Evolutionary conservation across 2,329 filamentous ascomycete species (phyloP).

Genomic region (Hymenoscyphus infarciens): DNA sequence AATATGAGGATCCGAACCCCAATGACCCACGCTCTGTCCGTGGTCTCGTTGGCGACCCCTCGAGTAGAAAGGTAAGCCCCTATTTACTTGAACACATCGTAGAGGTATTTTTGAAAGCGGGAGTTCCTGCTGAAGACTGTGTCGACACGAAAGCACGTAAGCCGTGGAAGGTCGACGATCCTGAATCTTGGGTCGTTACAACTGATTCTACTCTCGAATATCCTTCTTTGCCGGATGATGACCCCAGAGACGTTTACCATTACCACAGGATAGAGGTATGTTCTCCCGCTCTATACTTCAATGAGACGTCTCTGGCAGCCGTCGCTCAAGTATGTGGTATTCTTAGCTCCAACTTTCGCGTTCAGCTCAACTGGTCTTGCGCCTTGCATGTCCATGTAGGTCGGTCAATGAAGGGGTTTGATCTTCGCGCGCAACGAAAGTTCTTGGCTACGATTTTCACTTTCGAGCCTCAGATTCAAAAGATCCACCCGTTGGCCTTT

Average conservation of each 20-base stretch:
- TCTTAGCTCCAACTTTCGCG: not conserved
- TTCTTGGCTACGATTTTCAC: slow-evolving; percentile 6
- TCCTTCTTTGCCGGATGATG: not conserved
- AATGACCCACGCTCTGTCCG: not conserved
- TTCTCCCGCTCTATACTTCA: not conserved
- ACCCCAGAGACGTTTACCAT: not conserved
- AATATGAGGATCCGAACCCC: not conserved
- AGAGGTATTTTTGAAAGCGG: not conserved
- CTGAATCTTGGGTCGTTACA: not conserved
- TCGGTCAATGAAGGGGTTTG: not conserved
- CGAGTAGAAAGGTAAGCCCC: not conserved
- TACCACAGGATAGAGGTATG: not conserved
- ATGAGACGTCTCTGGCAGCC: not conserved
- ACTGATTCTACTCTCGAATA: not conserved
- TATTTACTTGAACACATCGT: not conserved
- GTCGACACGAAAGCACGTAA: too few species aligned
- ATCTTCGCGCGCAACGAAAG: not conserved
- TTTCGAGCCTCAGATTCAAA: slow-evolving; percentile 7
- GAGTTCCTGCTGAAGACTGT: not conserved
- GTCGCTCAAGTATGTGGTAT: not conserved
- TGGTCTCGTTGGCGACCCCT: not conserved
- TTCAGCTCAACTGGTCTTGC: not conserved
- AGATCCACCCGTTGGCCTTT: not conserved
- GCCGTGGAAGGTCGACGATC: not conserved
- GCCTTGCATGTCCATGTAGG: slow-evolving; percentile 8